Evolutionary conservation across 306 rosid genomes (phyloP).

Genomic region (Trifolium repens): DNA sequence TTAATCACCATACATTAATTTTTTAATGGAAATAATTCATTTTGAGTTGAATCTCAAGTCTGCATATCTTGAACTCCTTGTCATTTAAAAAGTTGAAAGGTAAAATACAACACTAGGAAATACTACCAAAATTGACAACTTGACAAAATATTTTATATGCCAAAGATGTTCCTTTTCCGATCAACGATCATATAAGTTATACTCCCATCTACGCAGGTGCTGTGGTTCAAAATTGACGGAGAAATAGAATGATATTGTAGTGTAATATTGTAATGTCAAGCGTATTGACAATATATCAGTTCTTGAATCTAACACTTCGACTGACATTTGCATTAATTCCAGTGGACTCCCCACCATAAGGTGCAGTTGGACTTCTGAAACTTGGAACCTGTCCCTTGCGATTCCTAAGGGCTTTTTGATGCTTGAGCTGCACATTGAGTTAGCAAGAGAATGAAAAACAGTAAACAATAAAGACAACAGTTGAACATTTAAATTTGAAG

Average conservation of each 20-base stretch:
- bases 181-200: background rate
- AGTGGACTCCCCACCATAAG: conserved; percentile 77
- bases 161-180: conserved; percentile 10
- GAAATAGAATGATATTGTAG: background rate
- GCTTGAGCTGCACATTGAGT: conserved; percentile 65
- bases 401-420: conserved; percentile 62
- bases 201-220: background rate
- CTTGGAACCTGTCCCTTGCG: conserved; percentile 75
- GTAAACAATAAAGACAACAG: background rate
- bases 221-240: conserved; percentile 30
- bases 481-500: conserved; percentile 6
- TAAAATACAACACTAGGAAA: background rate
- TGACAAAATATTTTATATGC: conserved; percentile 1
- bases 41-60: background rate
- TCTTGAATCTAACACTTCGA: conserved; percentile 70
- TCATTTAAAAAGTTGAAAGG: background rate
- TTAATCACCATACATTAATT: background rate
- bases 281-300: conserved; percentile 38
- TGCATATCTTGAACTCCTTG: background rate
- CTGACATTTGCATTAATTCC: conserved; percentile 80
- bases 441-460: background rate
- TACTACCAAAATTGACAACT: conserved; percentile 27
- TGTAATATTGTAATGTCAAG: background rate
- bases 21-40: background rate
- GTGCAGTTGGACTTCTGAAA: conserved; percentile 56